Base-by-base conservation (phyloP, 768 basidiomycete species). In the Hericium rajendrae region DNA sequence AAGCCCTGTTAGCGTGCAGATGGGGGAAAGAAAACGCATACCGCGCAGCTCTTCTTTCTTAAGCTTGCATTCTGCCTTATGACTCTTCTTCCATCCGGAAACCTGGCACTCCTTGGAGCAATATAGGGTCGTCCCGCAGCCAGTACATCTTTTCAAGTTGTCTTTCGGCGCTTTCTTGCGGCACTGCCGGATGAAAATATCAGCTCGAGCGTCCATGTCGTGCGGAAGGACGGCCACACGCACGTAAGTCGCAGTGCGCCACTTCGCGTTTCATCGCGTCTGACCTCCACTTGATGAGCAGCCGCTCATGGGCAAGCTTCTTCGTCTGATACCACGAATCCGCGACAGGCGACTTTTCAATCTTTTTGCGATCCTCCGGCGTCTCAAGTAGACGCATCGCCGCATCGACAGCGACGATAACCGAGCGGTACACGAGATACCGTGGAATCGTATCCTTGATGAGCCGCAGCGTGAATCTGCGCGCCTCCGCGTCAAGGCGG, bases 51-150 rank as follows among this genome's bases (percentile, higher is more conserved):
- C 72, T 43, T 66, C 66, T 56, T 73, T 70, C 59, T 75, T 74
- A 58, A 73, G 49, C 55, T 72, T 71, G 62, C 72, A 74, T 59
- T 70, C 70, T 2, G 57, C 59, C 58, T 67, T 70, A 62, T 74
- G 73, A 10, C 70, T 70, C 53, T 70, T 68, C 43, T 74, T 72
- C 73, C 73, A 73, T 2, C 70, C 70, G 3, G 59, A 53, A 3
- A 62, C 61, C 57, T 73, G 73, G 54, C 74, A 74, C 56, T 73
- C 72, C 61, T 71, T 71, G 2, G 73, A 74, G 57, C 74, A 74
- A 59, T 74, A 74, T 12, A 72, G 61, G 3, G 73, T 72, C 9
- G 63, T 68, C 6, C 66, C 65, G 60, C 74, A 74, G 5, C 65
- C 67, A 5, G 64, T 61, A 54, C 73, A 75, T 48, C 70, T 69